Base-by-base conservation (phyloP, 2,329 filamentous ascomycete species). In the Onygenales sp. region DNA sequence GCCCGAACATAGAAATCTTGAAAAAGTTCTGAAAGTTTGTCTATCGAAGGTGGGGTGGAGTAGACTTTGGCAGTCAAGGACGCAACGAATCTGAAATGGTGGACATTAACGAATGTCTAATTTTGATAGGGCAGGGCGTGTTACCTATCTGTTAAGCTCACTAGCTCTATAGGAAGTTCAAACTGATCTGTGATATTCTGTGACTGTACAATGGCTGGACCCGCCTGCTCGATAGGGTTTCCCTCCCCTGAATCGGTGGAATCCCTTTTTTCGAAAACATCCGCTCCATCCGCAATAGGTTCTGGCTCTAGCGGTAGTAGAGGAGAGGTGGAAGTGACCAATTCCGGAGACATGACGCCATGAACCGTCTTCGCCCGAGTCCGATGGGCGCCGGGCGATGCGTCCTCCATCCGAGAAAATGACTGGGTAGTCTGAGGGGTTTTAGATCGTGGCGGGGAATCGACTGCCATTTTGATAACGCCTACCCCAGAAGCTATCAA, bases 1-100 rank as follows among this genome's bases (percentile, higher is more conserved):
- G 91, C 89, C 54, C 84, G 80, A 43, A 80, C 75, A 66, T 98
- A 98, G 69, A 97, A 98, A 54, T 95, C 89, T 70, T 98, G 93
- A 66, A 97, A 97, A 51, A 93, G 78, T n/a, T 82, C 79, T 7
- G 90, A 86, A 13, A 97, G 78, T 57, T 81, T 85, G 47, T 95
- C 89, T 64, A 94, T 86, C 45, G 82, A 87, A 0, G 93, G 85
- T 5, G 93, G 93, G 5, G 83, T 84, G 2, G 87, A 82, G 64
- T 96, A 87, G 35, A 94, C 85, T 75, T 88, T 95, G 61, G 89
- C 89, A 47, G 84, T 87, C 31, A 98, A 75, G 6, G 89, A 92
- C 57, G 95, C 89, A 64, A 97, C 85, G 66, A 98, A 98, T 65
- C 89, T 93, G 64, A 45, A 41, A 31, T 8, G 13, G 38, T 13